phyloP scores from a whole-genome alignment of 306 rosid species.

The Begonia masoniana region DNA sequence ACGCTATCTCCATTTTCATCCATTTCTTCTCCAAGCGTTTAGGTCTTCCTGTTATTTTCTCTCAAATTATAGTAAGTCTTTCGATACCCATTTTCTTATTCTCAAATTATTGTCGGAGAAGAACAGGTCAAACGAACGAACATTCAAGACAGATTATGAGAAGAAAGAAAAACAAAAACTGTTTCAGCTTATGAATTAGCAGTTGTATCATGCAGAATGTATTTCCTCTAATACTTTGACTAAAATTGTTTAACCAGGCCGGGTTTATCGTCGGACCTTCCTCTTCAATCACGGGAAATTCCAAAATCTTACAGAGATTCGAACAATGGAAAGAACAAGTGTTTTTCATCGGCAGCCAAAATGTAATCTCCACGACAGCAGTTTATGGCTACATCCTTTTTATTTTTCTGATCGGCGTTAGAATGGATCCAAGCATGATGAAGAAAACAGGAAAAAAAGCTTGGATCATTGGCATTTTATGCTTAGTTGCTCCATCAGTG shows the following conservation, averaged over 20 bases:
- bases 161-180: too few relatives aligned
- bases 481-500: slow-evolving; percentile 26
- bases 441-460: slow-evolving; percentile 22
- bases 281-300: slow-evolving; percentile 1
- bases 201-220: background rate
- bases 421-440: slow-evolving; percentile 38
- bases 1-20: slow-evolving; percentile 5
- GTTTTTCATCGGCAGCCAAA: slow-evolving; percentile 32
- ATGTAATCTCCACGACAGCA: slow-evolving; percentile 24
- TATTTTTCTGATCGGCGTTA: slow-evolving; percentile 48
- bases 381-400: slow-evolving; percentile 44
- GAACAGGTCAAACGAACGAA: background rate
- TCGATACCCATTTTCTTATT: background rate
- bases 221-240: background rate
- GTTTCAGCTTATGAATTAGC: background rate
- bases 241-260: background rate
- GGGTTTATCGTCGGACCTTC: background rate
- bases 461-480: slow-evolving; percentile 16
- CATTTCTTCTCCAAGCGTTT: slow-evolving; percentile 13
- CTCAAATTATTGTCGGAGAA: background rate
- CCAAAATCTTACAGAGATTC: background rate
- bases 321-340: background rate
- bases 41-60: slow-evolving; percentile 17
- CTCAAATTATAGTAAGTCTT: slow-evolving; percentile 21
- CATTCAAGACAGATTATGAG: too few relatives aligned